Conservation (phyloP, 495 filamentous ascomycete genomes). For the Extremus antarcticus region DNA sequence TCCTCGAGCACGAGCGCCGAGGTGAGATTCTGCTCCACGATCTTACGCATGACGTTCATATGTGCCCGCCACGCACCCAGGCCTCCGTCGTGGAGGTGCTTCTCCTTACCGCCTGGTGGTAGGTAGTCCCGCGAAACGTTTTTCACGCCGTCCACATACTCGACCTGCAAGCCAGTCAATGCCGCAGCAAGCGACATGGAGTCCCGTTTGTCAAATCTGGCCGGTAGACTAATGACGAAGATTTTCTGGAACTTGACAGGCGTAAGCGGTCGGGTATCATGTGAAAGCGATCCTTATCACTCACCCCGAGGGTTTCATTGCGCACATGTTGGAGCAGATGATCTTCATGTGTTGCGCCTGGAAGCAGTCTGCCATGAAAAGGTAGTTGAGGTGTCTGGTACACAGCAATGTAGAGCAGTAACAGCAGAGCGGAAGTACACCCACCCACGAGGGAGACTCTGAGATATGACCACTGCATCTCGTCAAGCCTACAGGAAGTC, state of each 20-base stretch:
- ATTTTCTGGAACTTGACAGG: conserved; percentile 14
- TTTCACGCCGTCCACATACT: conserved; percentile 6
- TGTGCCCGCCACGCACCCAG: conserved; percentile 8
- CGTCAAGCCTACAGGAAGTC: not conserved
- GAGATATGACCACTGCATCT: not conserved
- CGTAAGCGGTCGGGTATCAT: not conserved
- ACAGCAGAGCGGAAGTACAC: not conserved
- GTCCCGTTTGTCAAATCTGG: conserved; percentile 8
- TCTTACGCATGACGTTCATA: conserved; percentile 6
- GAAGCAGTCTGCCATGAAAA: not conserved
- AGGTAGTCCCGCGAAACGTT: not conserved
- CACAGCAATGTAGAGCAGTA: not conserved
- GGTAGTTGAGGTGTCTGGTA: not conserved
- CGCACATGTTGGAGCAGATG: not conserved
- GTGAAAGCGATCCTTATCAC: not conserved
- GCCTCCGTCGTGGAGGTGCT: not conserved
- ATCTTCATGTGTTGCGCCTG: not conserved
- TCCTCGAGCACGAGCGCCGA: conserved; percentile 8
- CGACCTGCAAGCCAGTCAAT: conserved; percentile 8
- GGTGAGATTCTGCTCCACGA: conserved; percentile 7
- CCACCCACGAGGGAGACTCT: not conserved
- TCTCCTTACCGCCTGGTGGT: conserved; percentile 7
- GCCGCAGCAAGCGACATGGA: conserved; percentile 2
- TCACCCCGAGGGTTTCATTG: not conserved
- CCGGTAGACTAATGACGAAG: conserved; percentile 7